phyloP scores from a whole-genome alignment of 495 filamentous ascomycete species.

The Penicillium cosmopolitanum region DNA sequence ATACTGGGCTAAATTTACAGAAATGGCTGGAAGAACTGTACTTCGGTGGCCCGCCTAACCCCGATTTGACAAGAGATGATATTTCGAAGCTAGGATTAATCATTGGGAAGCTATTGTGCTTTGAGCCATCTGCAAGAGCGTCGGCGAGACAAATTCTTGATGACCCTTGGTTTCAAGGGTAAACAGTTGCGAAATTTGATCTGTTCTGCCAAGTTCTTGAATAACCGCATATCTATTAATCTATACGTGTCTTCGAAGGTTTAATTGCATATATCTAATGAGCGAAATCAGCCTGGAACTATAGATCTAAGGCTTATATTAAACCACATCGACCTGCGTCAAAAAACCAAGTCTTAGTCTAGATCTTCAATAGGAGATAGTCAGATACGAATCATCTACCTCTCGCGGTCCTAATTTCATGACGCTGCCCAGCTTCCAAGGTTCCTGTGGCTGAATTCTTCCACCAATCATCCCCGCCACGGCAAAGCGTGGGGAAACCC shows the following conservation, averaged over 20 bases:
- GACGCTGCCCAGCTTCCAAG: not conserved
- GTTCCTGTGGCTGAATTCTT: conserved; percentile 5
- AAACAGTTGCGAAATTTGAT: no score
- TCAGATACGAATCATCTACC: no score
- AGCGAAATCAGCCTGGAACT: no score
- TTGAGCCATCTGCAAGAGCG: conserved; percentile 38
- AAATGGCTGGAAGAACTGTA: conserved; percentile 45
- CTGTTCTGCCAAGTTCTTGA: conserved; percentile 16
- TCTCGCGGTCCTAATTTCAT: no score
- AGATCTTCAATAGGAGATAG: no score
- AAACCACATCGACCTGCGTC: no score
- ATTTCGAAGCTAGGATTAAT: conserved; percentile 36
- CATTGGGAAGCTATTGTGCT: conserved; percentile 34
- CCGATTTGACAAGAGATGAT: conserved; percentile 34
- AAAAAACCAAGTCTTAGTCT: no score
- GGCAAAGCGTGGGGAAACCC: not conserved
- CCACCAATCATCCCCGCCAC: conserved; percentile 13
- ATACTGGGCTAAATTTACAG: conserved; percentile 29
- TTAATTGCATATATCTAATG: no score
- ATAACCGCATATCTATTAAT: conserved; percentile 37
- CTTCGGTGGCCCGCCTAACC: conserved; percentile 28
- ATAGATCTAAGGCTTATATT: no score
- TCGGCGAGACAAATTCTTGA: conserved; percentile 37
- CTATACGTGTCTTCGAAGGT: not conserved
- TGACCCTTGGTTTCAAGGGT: conserved; percentile 35